Base-by-base conservation (phyloP, 2,329 filamentous ascomycete species). In the Ophiostoma sp. region DNA sequence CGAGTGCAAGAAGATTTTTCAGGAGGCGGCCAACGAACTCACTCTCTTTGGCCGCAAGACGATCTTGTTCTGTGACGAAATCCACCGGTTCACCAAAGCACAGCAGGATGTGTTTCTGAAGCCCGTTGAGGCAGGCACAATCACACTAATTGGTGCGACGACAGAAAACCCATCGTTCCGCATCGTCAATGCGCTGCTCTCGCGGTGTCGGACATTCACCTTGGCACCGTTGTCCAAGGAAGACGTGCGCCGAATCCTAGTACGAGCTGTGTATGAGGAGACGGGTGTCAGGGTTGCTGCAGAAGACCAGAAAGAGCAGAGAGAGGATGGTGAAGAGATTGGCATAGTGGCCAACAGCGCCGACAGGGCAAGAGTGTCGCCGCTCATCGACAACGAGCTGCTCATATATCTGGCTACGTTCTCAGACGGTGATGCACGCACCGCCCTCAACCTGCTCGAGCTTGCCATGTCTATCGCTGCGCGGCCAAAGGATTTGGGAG, bases 141-240 rank as follows among this genome's bases (percentile, higher is more conserved):
- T 99, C 72, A 97, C 92, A 0, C 82, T 99, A 42, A 95, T 98
- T 70, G 95, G 93, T 11, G 95, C 95, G 6, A 99, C 95, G 3
- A 99, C 95, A 0, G 95, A 99, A 78, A 99, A 99, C 73, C 95
- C 95, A 0, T 94, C 90, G 4, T 98, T 98, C 82, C 94, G 96
- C 75, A 87, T 99, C 58, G 91, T 95, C 73, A 89, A 87, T 72
- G 94, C 95, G 1, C 82, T 99, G 67, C 82, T 98, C 2, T 96
- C 92, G 38, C 85, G 95, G 64, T 98, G 94, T 78, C 85, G 95
- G 41, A 96, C 92, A 0, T 98, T 99, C 74, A 96, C 92, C 0
- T 80, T 99, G 9, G 81, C 88, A 63, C 89, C 93, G 72, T 84
- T 99, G 60, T 84, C 85, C 0, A 85, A 89, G 40, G 85, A 89